Evolutionary conservation across 257 asterid species (phyloP), one percentile per base, ranked within the genome.

Genomic region (Striga asiatica): DNA sequence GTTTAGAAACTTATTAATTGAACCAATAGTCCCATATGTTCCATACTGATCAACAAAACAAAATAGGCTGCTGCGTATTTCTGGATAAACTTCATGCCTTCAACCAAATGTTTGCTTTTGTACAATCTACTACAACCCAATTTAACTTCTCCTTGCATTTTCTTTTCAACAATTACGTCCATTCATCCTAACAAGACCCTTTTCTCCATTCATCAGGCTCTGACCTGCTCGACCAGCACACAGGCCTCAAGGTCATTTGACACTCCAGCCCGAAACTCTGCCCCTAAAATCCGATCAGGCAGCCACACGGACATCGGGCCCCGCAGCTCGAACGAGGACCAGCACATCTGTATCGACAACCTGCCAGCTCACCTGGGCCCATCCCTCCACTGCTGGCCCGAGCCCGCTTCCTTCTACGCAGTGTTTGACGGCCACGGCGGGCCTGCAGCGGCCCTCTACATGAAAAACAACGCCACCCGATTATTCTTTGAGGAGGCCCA

Each of bases 361-460:
- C 76, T 91, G 29, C 67, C 76, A 52, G 56, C 77, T 21, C 81
- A 76, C 45, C 56, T 91, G 75, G 93, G 88, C n/a, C n/a, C n/a
- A 8, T 28, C 84, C 67, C 78, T 53, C 11, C 76, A 53, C 71
- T 60, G 48, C 39, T 91, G 94, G 95, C 65, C 94, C 32, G 69
- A 76, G 43, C 83, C 95, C 2, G 66, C 85, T 56, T 73, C 98
- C 1, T 84, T 91, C 45, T 91, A 87, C 49, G 98, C 89, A 13
- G 85, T 91, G 37, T 91, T 91, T 27, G 98, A 91, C 39, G 98
- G 98, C 39, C 98, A 91, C 55, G 98, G 97, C 35, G 98, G 98
- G 41, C 71, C 85, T 17, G 87, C 64, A 22, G 98, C 98, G 18
- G 83, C 98, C 38, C 39, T 78, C 14, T 91, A 75, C 71, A 69